Evolutionary conservation across 2,329 filamentous ascomycete genomes (phyloP).

Genomic region (Aspergillus sp.): DNA sequence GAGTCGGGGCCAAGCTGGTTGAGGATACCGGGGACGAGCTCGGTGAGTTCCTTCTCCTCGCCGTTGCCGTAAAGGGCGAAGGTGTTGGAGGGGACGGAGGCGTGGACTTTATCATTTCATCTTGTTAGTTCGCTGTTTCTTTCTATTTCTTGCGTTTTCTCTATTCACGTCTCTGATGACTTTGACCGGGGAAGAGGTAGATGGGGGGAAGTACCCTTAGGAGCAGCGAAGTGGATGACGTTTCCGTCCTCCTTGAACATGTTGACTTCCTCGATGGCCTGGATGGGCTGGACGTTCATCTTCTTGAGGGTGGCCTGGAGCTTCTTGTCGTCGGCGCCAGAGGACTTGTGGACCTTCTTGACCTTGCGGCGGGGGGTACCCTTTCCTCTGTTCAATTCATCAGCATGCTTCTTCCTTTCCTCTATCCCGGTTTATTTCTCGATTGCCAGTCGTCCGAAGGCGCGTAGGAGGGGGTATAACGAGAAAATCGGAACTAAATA

Average conservation of each 20-base stretch:
- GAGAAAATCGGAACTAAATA: neutral
- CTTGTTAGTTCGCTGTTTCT: neutral
- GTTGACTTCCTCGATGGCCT: slow-evolving; percentile 99
- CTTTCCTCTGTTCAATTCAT: slow-evolving; percentile 69
- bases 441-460: neutral
- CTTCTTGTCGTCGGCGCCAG: slow-evolving; percentile 98
- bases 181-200: neutral
- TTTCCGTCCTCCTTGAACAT: slow-evolving; percentile 99
- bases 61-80: slow-evolving; percentile 99
- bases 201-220: slow-evolving; percentile 77
- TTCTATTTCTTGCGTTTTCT: neutral
- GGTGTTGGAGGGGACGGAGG: slow-evolving; percentile 95
- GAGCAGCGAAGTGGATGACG: slow-evolving; percentile 97
- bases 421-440: neutral
- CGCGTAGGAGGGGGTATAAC: neutral
- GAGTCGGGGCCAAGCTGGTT: slow-evolving; percentile 99
- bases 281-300: slow-evolving; percentile 99
- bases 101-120: slow-evolving; percentile 68
- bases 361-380: slow-evolving; percentile 96
- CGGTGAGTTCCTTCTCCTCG: slow-evolving; percentile 99
- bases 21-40: slow-evolving; percentile 97
- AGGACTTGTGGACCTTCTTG: slow-evolving; percentile 94
- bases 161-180: neutral
- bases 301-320: slow-evolving; percentile 97
- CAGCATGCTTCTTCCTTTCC: neutral